Conservation (phyloP, 2,329 filamentous ascomycete genomes). For the Akanthomyces muscarius region DNA sequence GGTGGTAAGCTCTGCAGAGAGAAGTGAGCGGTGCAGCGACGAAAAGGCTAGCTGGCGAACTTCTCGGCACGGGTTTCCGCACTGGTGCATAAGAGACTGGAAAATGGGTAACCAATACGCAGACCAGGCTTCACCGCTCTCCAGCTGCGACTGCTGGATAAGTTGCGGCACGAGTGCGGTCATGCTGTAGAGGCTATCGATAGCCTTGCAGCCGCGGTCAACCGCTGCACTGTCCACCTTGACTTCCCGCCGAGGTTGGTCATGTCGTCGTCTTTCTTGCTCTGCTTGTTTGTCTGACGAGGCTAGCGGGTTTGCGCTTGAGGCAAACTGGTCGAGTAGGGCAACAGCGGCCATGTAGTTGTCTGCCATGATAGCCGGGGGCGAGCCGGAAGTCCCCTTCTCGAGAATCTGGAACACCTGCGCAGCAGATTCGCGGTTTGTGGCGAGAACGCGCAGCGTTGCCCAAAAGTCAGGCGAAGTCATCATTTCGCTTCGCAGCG, state of each 20-base stretch:
- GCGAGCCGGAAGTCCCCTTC: constrained; percentile 66
- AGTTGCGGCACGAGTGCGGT: constrained; percentile 77
- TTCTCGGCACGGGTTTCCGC: constrained; percentile 89
- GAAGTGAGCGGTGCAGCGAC: constrained; percentile 76
- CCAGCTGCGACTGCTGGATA: constrained; percentile 90
- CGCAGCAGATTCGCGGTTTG: constrained; percentile 64
- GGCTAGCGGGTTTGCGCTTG: constrained; percentile 70
- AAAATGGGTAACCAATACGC: constrained; percentile 98
- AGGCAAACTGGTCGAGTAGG: constrained; percentile 85
- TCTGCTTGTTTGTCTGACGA: constrained; percentile 66
- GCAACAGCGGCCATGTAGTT: constrained; percentile 89
- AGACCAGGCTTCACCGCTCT: constrained; percentile 86
- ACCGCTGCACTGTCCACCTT: constrained; percentile 52
- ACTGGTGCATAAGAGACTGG: constrained; percentile 80
- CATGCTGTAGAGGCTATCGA: constrained; percentile 77
- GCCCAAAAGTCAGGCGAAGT: constrained; percentile 97
- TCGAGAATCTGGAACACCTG: constrained; percentile 86
- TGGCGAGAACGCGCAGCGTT: constrained; percentile 72
- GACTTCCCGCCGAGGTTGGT: constrained; percentile 24
- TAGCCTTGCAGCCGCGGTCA: constrained; percentile 71
- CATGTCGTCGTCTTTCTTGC: constrained; percentile 36
- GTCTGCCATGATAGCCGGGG: constrained; percentile 82
- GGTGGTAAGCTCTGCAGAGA: constrained; percentile 81
- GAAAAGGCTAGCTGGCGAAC: constrained; percentile 86
- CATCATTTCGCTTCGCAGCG: constrained; percentile 86